Base-by-base conservation (phyloP, 1,284 basidiomycete species). In the Ganoderma leucocontextum region DNA sequence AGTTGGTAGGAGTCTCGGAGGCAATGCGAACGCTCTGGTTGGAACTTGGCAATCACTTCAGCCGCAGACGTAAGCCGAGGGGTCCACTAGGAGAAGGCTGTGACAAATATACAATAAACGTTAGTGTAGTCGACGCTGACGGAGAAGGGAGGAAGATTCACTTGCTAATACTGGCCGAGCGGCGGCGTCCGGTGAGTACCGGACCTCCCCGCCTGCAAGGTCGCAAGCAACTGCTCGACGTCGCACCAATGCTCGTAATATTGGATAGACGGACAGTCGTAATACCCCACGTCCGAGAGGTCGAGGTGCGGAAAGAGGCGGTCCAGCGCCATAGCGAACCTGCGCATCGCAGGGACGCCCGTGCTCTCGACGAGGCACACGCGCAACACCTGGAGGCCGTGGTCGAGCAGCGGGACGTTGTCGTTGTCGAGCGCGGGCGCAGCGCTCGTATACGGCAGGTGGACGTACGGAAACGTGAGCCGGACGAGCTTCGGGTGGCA, bases 241-340 rank as follows among this genome's bases (percentile, higher is more conserved):
- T 67, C 62, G 49, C 29, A 53, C 66, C 66, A 67, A 25, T 55
- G 25, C 22, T 38, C 44, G 17, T 55, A 63, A 10, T 44, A 25
- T 2, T 33, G 22, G 19, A 36, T n/a, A 4, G 33, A 41, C n/a
- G 8, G 17, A 36, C 19, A 4, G 19, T 47, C 44, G 4, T 55
- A 38, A 29, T 67, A 67, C 44, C 39, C 35, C n/a, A 60, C 62
- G 47, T 63, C 66, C 42, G 44, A 36, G 12, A 67, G 13, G 29
- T 67, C 66, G 22, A 67, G 57, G 57, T 60, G 33, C 22, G 66
- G 62, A 41, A 67, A 67, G 38, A 67, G 36, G 19, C 66, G 55
- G 49, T 67, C 66, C n/a, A 63, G 15, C 25, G 60, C 33, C 57
- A 63, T 29, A 47, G 66, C 66, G 29, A 63, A 19, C n/a, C 33